These are phyloP conservation scores for Auricularia heimuer DNA, from an alignment of 768 basidiomycete species.

Conservation along the genomic window DNA sequence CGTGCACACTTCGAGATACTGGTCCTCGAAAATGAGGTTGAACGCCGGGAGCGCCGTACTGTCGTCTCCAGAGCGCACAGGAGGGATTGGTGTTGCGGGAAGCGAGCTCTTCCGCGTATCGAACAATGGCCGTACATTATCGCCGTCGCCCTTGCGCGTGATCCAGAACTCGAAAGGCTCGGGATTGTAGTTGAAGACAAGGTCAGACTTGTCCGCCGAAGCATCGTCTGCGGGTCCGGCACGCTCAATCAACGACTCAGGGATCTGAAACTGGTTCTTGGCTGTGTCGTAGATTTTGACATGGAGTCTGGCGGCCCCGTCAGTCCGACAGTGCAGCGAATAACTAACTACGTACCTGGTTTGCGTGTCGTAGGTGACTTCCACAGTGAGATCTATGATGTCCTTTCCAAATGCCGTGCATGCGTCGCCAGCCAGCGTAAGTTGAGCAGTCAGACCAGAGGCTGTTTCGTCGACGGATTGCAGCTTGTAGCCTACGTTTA, in stretches of 20 bases:
- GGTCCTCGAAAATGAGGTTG: conserved; percentile 22
- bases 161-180: conserved; percentile 23
- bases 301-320: conserved; percentile 36
- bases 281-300: conserved; percentile 58
- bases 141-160: conserved; percentile 14
- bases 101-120: conserved; percentile 59
- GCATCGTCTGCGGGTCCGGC: conserved; percentile 26
- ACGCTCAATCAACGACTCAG: conserved; percentile 41
- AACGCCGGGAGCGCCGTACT: conserved; percentile 6
- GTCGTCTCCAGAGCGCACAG: conserved; percentile 21
- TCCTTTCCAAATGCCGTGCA: conserved; percentile 63
- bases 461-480: conserved; percentile 31
- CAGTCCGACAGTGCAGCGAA: neutral
- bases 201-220: conserved; percentile 12
- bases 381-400: conserved; percentile 44
- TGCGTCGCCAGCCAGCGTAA: conserved; percentile 42
- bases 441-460: conserved; percentile 43
- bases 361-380: conserved; percentile 55
- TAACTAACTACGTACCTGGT: conserved; percentile 28
- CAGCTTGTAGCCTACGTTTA: conserved; percentile 44
- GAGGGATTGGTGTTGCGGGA: conserved; percentile 46
- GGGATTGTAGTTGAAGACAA: conserved; percentile 17
- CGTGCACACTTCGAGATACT: conserved; percentile 17
- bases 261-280: conserved; percentile 56
- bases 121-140: conserved; percentile 39